Evolutionary conservation across 2,329 filamentous ascomycete genomes (phyloP), one percentile per base, ranked within the genome.

Genomic region (Bipolaris zeicola): DNA sequence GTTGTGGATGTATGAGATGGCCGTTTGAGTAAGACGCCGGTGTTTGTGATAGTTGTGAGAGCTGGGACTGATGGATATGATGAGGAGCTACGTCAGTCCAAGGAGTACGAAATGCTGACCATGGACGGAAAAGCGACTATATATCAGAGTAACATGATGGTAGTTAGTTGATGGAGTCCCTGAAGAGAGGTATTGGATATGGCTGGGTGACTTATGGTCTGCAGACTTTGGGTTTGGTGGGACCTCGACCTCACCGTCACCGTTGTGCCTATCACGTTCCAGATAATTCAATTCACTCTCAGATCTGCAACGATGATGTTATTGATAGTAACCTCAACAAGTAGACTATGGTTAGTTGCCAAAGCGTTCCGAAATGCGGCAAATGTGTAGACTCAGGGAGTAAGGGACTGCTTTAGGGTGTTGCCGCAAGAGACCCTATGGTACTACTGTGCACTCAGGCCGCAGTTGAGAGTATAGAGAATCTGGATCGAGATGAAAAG

Each of bases 271-370:
- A 13, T 42, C 38, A 43, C 50, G 45, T 20, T 20, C 34, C 20
- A 43, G 47, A n/a, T 33, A 36, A 10, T 59, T 57, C 36, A 50
- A 51, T 45, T 38, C 50, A 18, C 26, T 39, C n/a, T 22, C 22
- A 6, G 52, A 45, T 10, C 28, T 55, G 48, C 41, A 56, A 24
- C 7, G 42, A 36, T 10, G 56, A 56, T 5, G 50, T 18, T 54
- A 3, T 26, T 55, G 13, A 34, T 16, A 2, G 26, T 20, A 31
- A 13, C 18, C 50, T 14, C 24, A 28, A 38, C 31, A 44, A 18
- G 8, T 41, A 45, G 45, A 26, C 13, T 14, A 41, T 55, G 43
- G 11, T 49, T 34, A 20, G 38, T 6, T 52, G 45, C 42, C 4
- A 28, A 59, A 52, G 36, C 18, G 2, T 11, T 11, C 26, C 26